Conservation (phyloP, 352 stramenopile species). For the Phytopythium chamaehyphon region DNA sequence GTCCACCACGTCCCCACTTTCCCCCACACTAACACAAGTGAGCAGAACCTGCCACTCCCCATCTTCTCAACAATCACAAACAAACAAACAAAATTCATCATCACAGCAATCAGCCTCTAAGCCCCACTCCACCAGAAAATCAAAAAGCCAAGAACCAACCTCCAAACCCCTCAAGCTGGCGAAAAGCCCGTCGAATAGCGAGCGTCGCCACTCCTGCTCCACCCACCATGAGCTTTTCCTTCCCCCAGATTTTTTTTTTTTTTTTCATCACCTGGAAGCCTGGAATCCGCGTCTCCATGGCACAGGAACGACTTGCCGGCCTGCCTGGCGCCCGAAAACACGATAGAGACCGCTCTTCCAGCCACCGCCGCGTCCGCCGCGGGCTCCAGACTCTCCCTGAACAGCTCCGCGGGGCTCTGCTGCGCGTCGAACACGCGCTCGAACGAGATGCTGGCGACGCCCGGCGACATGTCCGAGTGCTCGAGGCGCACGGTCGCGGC, state of each 20-base stretch:
- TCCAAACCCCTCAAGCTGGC: constrained; percentile 11
- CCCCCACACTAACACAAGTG: constrained; percentile 8
- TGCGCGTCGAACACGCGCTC: constrained; percentile 59
- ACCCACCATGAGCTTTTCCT: not conserved
- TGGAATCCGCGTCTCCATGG: constrained; percentile 32
- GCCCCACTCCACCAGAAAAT: not conserved
- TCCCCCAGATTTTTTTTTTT: not conserved
- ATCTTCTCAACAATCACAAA: too few relatives aligned
- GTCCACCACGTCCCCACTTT: constrained; percentile 8
- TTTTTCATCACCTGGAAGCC: constrained; percentile 6
- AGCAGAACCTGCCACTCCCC: constrained; percentile 11
- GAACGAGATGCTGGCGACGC: constrained; percentile 74
- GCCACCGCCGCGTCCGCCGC: constrained; percentile 20
- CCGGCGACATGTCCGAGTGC: constrained; percentile 71
- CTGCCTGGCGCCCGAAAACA: constrained; percentile 34
- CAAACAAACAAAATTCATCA: too few relatives aligned
- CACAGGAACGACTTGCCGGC: constrained; percentile 64
- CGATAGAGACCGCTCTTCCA: constrained; percentile 33
- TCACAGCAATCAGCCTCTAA: not conserved
- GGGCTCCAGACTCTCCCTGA: constrained; percentile 31
- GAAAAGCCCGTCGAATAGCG: constrained; percentile 31
- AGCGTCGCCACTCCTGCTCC: constrained; percentile 27
- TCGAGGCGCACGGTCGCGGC: constrained; percentile 61
- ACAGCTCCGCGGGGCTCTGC: constrained; percentile 36
- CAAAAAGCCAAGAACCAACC: not conserved